phyloP scores from a whole-genome alignment of 2,329 filamentous ascomycete genomes.

The Lasiodiplodia gonubiensis region DNA sequence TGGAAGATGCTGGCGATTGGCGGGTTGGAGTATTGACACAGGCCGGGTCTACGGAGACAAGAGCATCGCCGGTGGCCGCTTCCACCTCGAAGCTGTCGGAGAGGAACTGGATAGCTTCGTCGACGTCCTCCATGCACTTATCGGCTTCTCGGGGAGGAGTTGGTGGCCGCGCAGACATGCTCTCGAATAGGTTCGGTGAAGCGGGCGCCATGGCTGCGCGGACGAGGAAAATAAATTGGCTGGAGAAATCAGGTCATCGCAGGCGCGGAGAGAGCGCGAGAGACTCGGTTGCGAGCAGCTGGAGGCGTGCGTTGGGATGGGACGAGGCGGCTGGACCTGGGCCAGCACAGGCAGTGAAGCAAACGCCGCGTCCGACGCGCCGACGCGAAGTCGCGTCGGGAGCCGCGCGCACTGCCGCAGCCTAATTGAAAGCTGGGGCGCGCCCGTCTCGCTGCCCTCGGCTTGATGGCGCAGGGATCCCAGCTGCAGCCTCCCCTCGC shows the following conservation, averaged over 20 bases:
- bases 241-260: constrained; percentile 6
- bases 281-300: background rate
- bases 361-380: constrained; percentile 13
- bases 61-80: constrained; percentile 35
- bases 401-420: background rate
- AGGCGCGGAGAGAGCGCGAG: background rate
- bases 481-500: constrained; percentile 14
- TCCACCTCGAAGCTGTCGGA: constrained; percentile 49
- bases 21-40: constrained; percentile 45
- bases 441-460: background rate
- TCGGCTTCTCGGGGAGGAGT: constrained; percentile 60
- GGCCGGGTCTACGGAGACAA: constrained; percentile 29
- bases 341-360: constrained; percentile 3
- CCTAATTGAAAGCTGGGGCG: background rate
- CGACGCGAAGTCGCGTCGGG: constrained; percentile 27
- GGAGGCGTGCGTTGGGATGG: background rate
- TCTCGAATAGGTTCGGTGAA: constrained; percentile 49
- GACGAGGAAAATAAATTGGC: background rate
- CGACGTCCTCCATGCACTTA: constrained; percentile 41
- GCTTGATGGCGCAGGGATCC: constrained; percentile 18
- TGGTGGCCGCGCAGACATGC: constrained; percentile 59
- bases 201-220: constrained; percentile 39
- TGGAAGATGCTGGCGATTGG: constrained; percentile 51
- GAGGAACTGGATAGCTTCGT: constrained; percentile 52
- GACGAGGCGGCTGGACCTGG: constrained; percentile 3